Base-by-base conservation (phyloP, 805 yeast genomes). In the Lipomyces yamanashiensis region DNA sequence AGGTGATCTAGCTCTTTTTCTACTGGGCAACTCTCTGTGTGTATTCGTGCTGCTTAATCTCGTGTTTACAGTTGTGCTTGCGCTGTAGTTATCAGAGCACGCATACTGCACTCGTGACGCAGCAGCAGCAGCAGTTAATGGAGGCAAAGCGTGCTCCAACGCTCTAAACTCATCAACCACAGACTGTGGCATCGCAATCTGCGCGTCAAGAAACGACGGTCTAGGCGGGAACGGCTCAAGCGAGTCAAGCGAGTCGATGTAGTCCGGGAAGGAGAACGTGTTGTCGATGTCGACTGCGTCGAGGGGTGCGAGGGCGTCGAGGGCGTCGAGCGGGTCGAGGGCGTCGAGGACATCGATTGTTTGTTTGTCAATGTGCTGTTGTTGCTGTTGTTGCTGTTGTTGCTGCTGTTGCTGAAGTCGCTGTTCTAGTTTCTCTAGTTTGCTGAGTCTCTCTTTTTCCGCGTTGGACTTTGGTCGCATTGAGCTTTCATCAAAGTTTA, bases 401-500 rank as follows among this genome's bases (percentile, higher is more conserved):
- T 21, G 56, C 39, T 53, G 39, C 43, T 53, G 48, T 21, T 17
- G 41, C 43, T 36, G 53, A 37, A 8, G 45, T 8, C 9, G 34
- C 6, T 23, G 51, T 2, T 13, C 12, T 21, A 19, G 51, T 21
- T 23, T n/a, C 49, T 44, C 36, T 36, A 21, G 36, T 28, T 48
- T 9, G 10, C 23, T 41, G 15, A 12, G 21, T 6, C 37, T 15
- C 6, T 21, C 12, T 13, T 8, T 39, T 23, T 21, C 21, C 33
- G 49, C 57, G 33, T 53, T 15, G 44, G 19, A 15, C 17, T 33
- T 45, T 6, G 41, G 50, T 17, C 43, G 15, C 58, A 54, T 43
- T 23, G 59, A 56, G 33, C 37, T 40, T 28, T 56, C 59, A 34
- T 56, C 59, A 45, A 56, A 40, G 36, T 56, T 47, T 21, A 56